Evolutionary conservation across 202 grass and related monocot genomes (phyloP).

Genomic region (Musa balbisiana): DNA sequence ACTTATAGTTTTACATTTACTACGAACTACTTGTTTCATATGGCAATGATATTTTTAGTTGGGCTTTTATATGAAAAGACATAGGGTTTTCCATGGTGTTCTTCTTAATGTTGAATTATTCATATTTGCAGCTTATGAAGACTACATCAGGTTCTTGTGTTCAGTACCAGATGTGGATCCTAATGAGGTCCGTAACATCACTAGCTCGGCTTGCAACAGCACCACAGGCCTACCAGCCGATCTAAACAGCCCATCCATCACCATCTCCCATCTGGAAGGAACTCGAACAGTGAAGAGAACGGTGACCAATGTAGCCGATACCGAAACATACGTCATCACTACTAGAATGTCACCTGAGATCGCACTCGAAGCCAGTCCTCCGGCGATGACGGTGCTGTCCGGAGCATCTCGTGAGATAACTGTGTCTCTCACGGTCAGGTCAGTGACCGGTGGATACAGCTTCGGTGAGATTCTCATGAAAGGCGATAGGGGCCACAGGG

Average conservation of each 20-base stretch:
- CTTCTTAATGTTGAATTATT: constrained; percentile 8
- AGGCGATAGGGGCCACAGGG: constrained; percentile 65
- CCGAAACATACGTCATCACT: constrained; percentile 64
- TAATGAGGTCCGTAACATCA: constrained; percentile 69
- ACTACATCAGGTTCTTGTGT: constrained; percentile 89
- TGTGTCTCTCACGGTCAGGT: constrained; percentile 56
- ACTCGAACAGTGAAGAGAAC: constrained; percentile 59
- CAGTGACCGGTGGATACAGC: constrained; percentile 63
- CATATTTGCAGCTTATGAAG: constrained; percentile 49
- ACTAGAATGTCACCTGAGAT: constrained; percentile 60
- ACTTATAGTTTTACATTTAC: too few relatives aligned
- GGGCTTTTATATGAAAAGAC: too few relatives aligned
- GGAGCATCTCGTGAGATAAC: constrained; percentile 53
- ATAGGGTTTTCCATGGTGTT: too few relatives aligned
- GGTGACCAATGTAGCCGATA: constrained; percentile 52
- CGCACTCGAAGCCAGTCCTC: constrained; percentile 54
- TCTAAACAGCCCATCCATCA: constrained; percentile 75
- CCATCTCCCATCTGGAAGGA: constrained; percentile 62
- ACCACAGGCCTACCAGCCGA: constrained; percentile 42
- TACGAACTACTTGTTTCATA: too few relatives aligned
- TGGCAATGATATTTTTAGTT: too few relatives aligned
- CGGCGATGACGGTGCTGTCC: constrained; percentile 48
- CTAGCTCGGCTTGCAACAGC: constrained; percentile 42
- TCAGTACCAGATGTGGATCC: constrained; percentile 56
- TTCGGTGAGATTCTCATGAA: constrained; percentile 91